Percentiles rank a stretch among this genome's conserved stretches.
phyloP scores from a whole-genome alignment of 208 protist species.

The Angomonas ambiguus region DNA sequence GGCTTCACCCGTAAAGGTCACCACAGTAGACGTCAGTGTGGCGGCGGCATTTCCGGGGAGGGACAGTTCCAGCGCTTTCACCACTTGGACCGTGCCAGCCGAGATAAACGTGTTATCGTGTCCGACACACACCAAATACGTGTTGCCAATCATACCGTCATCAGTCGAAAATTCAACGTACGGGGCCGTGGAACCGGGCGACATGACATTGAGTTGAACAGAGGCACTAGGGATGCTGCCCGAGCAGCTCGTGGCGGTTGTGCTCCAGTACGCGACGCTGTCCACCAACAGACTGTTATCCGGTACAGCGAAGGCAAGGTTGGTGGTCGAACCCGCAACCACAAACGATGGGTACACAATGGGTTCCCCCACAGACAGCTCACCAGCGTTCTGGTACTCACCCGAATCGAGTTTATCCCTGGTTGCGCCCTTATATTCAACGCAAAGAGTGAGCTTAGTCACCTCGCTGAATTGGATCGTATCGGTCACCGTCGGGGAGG shows the following conservation, averaged over 20 bases:
- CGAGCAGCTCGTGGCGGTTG: conserved; percentile 9
- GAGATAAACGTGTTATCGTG: conserved; percentile 12
- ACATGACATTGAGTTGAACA: conserved; percentile 17
- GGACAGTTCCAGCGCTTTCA: conserved; percentile 19
- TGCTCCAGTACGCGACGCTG: conserved; percentile 18
- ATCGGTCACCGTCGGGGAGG: conserved; percentile 21
- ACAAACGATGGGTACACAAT: conserved; percentile 25
- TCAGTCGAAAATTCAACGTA: conserved; percentile 21
- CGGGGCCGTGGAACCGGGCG: conserved; percentile 12
- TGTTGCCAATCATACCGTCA: conserved; percentile 6
- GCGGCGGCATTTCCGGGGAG: conserved; percentile 15
- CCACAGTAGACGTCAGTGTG: conserved; percentile 21
- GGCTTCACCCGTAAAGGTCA: conserved; percentile 27
- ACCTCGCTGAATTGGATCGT: conserved; percentile 14
- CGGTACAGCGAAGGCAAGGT: conserved; percentile 37
- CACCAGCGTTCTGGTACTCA: conserved; percentile 20
- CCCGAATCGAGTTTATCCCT: conserved; percentile 20
- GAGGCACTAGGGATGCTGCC: conserved; percentile 2
- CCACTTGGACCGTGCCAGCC: conserved; percentile 28
- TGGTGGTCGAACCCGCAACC: conserved; percentile 22
- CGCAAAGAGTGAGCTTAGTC: conserved; percentile 37
- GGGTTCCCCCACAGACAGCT: conserved; percentile 11
- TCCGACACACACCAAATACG: conserved; percentile 36
- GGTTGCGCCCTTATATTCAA: conserved; percentile 38
- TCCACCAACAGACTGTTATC: conserved; percentile 28